Percentiles rank a stretch among this genome's conserved stretches.
Evolutionary conservation across 148 eudicot genomes (phyloP).

Genomic region (Vaccinium myrtillus): DNA sequence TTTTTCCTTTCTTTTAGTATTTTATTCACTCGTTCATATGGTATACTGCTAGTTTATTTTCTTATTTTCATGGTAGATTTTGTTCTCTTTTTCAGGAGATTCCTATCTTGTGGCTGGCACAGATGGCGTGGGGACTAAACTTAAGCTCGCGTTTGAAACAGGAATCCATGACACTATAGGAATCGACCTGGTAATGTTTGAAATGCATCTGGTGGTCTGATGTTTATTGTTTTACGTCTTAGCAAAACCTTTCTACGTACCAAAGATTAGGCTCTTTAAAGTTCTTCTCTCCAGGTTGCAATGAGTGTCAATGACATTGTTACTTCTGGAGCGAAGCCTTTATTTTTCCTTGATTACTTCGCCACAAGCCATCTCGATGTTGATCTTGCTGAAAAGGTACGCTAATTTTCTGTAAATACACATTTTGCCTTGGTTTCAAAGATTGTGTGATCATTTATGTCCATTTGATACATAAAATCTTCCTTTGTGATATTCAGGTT

Average conservation of each 20-base stretch:
- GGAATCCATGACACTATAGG: slow-evolving; percentile 94
- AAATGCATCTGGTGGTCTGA: not conserved
- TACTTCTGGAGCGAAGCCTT: slow-evolving; percentile 93
- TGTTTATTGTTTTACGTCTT: not conserved
- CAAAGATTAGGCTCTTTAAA: slow-evolving; percentile 3
- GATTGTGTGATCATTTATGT: not conserved
- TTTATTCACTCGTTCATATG: not conserved
- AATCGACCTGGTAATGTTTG: slow-evolving; percentile 75
- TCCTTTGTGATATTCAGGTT: slow-evolving; percentile 49
- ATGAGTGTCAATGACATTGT: slow-evolving; percentile 97
- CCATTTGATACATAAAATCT: not conserved
- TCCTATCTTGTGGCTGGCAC: slow-evolving; percentile 96
- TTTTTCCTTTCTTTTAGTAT: not conserved
- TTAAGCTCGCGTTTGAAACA: slow-evolving; percentile 91
- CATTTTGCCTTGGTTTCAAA: not conserved
- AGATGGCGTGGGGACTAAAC: slow-evolving; percentile 97
- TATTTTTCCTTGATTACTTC: slow-evolving; percentile 91
- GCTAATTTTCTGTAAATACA: not conserved
- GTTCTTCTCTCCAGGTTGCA: slow-evolving; percentile 60
- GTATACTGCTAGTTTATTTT: not conserved
- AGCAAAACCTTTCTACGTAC: not conserved
- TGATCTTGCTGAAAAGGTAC: slow-evolving; percentile 90
- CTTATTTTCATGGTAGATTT: not conserved
- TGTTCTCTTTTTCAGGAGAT: slow-evolving; percentile 51
- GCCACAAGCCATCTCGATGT: slow-evolving; percentile 96